Evolutionary conservation across 75 land plant genomes (phyloP).

Genomic region (Picea sitchensis): DNA sequence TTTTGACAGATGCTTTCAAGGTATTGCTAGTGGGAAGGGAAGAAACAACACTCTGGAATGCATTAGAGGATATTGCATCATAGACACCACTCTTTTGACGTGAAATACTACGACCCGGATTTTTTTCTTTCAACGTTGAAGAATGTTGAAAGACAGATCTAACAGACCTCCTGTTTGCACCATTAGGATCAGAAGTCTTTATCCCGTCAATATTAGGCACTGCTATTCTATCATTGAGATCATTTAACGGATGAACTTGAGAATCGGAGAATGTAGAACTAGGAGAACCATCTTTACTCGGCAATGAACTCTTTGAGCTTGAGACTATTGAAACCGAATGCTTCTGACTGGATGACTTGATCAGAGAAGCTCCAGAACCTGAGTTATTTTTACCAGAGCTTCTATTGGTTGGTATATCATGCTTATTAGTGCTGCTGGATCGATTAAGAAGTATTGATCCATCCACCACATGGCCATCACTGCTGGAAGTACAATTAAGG

Average conservation of each 20-base stretch:
- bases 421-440: background rate
- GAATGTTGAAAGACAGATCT: constrained; percentile 16
- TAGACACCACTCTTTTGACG: constrained; percentile 6
- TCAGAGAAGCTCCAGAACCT: background rate
- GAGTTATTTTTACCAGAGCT: background rate
- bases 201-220: background rate
- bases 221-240: background rate
- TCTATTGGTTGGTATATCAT: background rate
- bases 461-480: constrained; percentile 1
- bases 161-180: constrained; percentile 1
- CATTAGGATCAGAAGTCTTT: constrained; percentile 4
- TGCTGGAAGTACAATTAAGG: background rate
- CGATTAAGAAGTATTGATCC: background rate
- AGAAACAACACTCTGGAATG: constrained; percentile 1
- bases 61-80: background rate
- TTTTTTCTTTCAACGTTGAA: constrained; percentile 9
- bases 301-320: constrained; percentile 9
- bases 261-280: background rate
- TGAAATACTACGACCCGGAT: constrained; percentile 7
- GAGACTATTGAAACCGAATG: background rate
- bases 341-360: background rate
- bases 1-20: constrained; percentile 33
- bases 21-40: constrained; percentile 12
- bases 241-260: background rate
- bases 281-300: background rate